phyloP scores from a whole-genome alignment of 768 basidiomycete genomes.

The Kwoniella sp. region DNA sequence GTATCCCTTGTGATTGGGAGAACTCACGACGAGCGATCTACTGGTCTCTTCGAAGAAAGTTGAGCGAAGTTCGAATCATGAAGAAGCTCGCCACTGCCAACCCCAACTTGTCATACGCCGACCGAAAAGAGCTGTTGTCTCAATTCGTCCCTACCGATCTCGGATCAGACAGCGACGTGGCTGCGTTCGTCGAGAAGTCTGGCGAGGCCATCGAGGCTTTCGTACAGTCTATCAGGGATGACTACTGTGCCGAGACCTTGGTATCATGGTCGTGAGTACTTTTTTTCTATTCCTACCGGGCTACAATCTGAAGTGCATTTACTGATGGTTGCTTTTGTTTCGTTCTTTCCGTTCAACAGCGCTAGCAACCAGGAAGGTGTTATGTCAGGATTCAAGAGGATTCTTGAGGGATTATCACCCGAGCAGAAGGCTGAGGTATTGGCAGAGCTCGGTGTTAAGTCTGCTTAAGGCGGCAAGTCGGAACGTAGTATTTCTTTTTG shows the following conservation, averaged over 20 bases:
- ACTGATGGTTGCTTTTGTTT: background rate
- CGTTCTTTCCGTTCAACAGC: slow-evolving; percentile 14
- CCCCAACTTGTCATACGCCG: slow-evolving; percentile 69
- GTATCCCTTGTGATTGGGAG: slow-evolving; percentile 82
- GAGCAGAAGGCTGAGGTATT: slow-evolving; percentile 40
- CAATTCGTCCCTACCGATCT: slow-evolving; percentile 60
- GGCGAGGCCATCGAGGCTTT: slow-evolving; percentile 36
- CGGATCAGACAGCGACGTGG: slow-evolving; percentile 37
- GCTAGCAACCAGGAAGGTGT: slow-evolving; percentile 47
- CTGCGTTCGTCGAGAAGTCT: slow-evolving; percentile 42
- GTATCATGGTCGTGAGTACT: slow-evolving; percentile 46
- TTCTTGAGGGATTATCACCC: slow-evolving; percentile 40
- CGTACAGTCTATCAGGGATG: slow-evolving; percentile 38
- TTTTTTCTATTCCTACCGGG: background rate
- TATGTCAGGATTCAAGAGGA: slow-evolving; percentile 43
- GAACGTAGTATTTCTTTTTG: background rate
- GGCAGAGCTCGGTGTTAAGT: slow-evolving; percentile 26
- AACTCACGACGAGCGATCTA: slow-evolving; percentile 87
- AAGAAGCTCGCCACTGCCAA: slow-evolving; percentile 66
- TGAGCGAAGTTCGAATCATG: slow-evolving; percentile 57
- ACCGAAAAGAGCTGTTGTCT: slow-evolving; percentile 68
- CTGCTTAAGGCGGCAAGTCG: slow-evolving; percentile 3
- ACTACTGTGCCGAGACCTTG: slow-evolving; percentile 44
- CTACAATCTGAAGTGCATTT: background rate
- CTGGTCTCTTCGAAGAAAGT: slow-evolving; percentile 72